These are phyloP conservation scores for Didymosphaeria variabile DNA, from an alignment of 2,329 filamentous ascomycete species.

Conservation along the genomic window DNA sequence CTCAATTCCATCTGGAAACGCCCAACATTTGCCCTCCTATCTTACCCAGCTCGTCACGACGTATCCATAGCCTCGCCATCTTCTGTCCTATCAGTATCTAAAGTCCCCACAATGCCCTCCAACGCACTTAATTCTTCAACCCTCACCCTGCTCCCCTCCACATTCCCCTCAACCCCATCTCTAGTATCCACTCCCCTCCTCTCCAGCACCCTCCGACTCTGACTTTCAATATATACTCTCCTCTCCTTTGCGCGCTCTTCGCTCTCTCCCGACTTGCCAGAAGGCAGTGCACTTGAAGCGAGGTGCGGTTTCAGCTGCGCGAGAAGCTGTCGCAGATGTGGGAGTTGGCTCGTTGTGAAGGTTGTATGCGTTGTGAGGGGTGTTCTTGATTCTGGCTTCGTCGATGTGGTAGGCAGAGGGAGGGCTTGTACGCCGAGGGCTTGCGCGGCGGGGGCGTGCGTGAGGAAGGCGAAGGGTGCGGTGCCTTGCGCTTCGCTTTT, in stretches of 20 bases:
- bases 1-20: no score
- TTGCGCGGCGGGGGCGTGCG: constrained; percentile 58
- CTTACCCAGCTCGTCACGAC: background rate
- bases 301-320: constrained; percentile 73
- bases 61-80: constrained; percentile 39
- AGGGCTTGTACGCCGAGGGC: constrained; percentile 55
- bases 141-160: constrained; percentile 35
- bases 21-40: no score
- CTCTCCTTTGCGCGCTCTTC: constrained; percentile 71
- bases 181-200: constrained; percentile 69
- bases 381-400: constrained; percentile 46
- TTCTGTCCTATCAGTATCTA: constrained; percentile 21
- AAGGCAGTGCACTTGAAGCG: constrained; percentile 45
- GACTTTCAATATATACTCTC: constrained; percentile 82
- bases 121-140: constrained; percentile 42
- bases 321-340: constrained; percentile 77
- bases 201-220: constrained; percentile 80
- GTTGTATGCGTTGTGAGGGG: constrained; percentile 74
- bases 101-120: constrained; percentile 35
- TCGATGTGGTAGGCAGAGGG: constrained; percentile 35
- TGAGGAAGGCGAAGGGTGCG: constrained; percentile 64
- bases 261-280: constrained; percentile 40
- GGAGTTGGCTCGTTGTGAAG: constrained; percentile 85
- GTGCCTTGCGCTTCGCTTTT: constrained; percentile 1
- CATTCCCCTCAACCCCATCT: constrained; percentile 45